Evolutionary conservation across 2,329 filamentous ascomycete species (phyloP).

Genomic region (Cryphonectria carpinicola): DNA sequence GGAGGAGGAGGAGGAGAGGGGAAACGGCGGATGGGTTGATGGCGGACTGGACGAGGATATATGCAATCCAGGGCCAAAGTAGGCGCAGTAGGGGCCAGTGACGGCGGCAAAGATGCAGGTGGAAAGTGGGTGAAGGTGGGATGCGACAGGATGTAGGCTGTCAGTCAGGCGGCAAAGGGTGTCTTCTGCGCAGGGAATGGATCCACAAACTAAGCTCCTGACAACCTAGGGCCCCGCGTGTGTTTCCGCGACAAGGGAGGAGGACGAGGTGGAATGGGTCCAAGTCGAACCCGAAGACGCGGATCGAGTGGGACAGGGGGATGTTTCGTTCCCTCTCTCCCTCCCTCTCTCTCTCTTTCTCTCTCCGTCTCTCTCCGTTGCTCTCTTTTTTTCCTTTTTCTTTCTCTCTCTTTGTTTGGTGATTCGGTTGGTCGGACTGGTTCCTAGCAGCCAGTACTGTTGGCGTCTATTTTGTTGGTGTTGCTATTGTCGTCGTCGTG

Average conservation of each 20-base stretch:
- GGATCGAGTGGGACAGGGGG: conserved; percentile 33
- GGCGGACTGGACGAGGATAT: conserved; percentile 38
- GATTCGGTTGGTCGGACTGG: neutral
- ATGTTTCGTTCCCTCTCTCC: conserved; percentile 25
- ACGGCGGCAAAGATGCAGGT: conserved; percentile 31
- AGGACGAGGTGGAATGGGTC: conserved; percentile 30
- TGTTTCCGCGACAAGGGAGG: conserved; percentile 29
- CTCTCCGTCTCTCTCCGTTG: neutral
- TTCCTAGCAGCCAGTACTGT: neutral
- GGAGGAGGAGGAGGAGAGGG: neutral
- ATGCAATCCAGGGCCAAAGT: conserved; percentile 32
- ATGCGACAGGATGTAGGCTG: conserved; percentile 20
- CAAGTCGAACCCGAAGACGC: conserved; percentile 33
- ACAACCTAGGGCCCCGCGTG: conserved; percentile 14
- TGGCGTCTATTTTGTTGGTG: neutral
- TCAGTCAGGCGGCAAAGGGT: conserved; percentile 25
- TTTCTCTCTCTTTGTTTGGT: neutral
- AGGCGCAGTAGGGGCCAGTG: conserved; percentile 29
- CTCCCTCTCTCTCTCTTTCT: neutral
- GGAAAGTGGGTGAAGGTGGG: conserved; percentile 13
- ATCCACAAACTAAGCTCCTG: conserved; percentile 23
- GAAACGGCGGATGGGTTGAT: conserved; percentile 31
- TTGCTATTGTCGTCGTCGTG: neutral
- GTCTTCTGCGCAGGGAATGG: conserved; percentile 10
- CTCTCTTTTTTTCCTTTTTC: neutral